phyloP scores from a whole-genome alignment of 139 green algal genomes.

The Axilococcus clingmanii region DNA sequence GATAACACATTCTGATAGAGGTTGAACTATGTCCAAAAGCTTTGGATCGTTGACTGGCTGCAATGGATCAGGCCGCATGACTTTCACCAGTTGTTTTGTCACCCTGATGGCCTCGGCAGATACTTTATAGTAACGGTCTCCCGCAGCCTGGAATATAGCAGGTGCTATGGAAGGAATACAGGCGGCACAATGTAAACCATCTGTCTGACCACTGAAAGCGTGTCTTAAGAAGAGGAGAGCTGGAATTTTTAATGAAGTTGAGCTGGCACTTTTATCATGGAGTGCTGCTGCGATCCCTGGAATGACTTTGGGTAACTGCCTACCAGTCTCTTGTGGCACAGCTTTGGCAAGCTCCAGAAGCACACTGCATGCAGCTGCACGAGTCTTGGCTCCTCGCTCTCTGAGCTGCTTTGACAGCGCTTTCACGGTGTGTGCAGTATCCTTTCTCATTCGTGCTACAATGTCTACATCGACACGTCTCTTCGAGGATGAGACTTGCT shows the following conservation, averaged over 20 bases:
- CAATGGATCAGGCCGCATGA: constrained; percentile 43
- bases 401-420: constrained; percentile 46
- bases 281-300: constrained; percentile 52
- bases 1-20: constrained; percentile 36
- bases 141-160: constrained; percentile 37
- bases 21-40: constrained; percentile 29
- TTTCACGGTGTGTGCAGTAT: neutral
- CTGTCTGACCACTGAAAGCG: constrained; percentile 45
- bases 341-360: constrained; percentile 65
- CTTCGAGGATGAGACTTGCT: constrained; percentile 22
- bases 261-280: constrained; percentile 47
- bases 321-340: constrained; percentile 36
- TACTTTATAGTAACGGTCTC: constrained; percentile 90
- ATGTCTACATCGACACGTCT: neutral
- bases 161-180: too few relatives aligned
- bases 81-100: constrained; percentile 60
- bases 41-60: neutral
- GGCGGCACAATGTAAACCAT: too few relatives aligned
- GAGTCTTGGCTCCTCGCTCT: constrained; percentile 67
- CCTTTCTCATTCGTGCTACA: constrained; percentile 25
- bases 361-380: constrained; percentile 52
- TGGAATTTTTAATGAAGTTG: constrained; percentile 73
- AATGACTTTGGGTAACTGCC: constrained; percentile 47
- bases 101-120: constrained; percentile 76
- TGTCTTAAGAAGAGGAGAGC: constrained; percentile 78